A percentile compares a stretch with the other conserved stretches of the same genome.
Evolutionary conservation across 306 rosid genomes (phyloP).

Genomic region (Lotus japonicus): DNA sequence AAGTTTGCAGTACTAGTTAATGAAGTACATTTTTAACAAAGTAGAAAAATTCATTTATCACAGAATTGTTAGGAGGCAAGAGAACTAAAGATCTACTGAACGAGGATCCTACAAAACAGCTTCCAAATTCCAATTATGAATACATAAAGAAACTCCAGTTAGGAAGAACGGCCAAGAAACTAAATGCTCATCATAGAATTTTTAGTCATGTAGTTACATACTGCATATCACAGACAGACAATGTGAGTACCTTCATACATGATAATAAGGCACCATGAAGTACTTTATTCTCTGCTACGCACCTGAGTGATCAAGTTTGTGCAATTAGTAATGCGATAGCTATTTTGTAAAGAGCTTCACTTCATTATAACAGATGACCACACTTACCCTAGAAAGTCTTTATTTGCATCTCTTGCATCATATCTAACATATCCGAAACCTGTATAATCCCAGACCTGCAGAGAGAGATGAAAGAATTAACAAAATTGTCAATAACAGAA

Average conservation of each 20-base stretch:
- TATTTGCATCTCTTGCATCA: conserved; percentile 69
- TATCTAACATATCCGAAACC: conserved; percentile 86
- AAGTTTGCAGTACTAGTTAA: not conserved
- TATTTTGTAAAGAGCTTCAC: not conserved
- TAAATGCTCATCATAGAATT: not conserved
- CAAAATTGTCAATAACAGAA: not conserved
- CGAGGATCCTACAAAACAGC: not conserved
- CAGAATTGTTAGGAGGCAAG: not conserved
- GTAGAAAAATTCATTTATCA: not conserved
- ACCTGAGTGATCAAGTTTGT: conserved; percentile 39
- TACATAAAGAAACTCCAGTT: not conserved
- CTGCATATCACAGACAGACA: not conserved
- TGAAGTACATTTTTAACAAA: not conserved
- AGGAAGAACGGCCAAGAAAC: not conserved
- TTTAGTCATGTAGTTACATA: not conserved
- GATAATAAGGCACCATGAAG: conserved; percentile 73
- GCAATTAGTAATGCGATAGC: conserved; percentile 27
- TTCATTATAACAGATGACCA: conserved; percentile 1
- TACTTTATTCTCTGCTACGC: conserved; percentile 91
- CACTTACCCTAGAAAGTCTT: conserved; percentile 81
- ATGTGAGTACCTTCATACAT: conserved; percentile 58
- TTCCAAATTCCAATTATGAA: not conserved
- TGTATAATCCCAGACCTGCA: conserved; percentile 94
- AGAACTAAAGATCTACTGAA: not conserved
- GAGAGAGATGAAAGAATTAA: conserved; percentile 8